A percentile compares a stretch with the other conserved stretches of the same genome.
These are phyloP conservation scores for Chrysosporium keratinophilum DNA, from an alignment of 2,329 filamentous ascomycete species.

Conservation along the genomic window DNA sequence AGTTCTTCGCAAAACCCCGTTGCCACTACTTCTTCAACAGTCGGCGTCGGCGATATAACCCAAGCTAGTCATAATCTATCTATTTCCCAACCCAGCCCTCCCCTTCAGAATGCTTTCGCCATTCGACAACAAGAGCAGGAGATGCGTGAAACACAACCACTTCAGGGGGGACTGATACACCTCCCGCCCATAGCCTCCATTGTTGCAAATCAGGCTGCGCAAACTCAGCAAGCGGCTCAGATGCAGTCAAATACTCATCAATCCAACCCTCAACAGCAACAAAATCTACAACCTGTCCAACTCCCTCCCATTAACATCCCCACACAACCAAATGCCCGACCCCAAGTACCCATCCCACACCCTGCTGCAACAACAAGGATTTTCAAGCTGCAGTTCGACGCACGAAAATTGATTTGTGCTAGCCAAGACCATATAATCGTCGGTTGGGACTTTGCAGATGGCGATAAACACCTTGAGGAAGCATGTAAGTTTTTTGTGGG, in stretches of 20 bases:
- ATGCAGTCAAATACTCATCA: not conserved
- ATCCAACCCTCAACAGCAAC: not conserved
- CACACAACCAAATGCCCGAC: not conserved
- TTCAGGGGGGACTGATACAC: not conserved
- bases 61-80: not conserved
- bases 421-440: slow-evolving; percentile 86
- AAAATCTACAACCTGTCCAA: slow-evolving; percentile 1
- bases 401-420: slow-evolving; percentile 84
- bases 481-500: slow-evolving; percentile 64
- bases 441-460: slow-evolving; percentile 94
- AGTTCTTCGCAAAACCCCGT: not conserved
- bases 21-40: not conserved
- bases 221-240: not conserved
- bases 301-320: slow-evolving; percentile 3
- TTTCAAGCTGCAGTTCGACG: slow-evolving; percentile 96
- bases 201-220: not conserved
- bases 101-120: slow-evolving; percentile 12
- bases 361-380: slow-evolving; percentile 49
- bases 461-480: slow-evolving; percentile 67
- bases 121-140: not conserved
- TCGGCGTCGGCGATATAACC: not conserved
- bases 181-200: not conserved
- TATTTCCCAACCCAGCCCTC: slow-evolving; percentile 19
- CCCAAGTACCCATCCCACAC: not conserved
- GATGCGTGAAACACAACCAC: not conserved